phyloP scores from a whole-genome alignment of 768 basidiomycete species.

The Tephrocybe sp. region DNA sequence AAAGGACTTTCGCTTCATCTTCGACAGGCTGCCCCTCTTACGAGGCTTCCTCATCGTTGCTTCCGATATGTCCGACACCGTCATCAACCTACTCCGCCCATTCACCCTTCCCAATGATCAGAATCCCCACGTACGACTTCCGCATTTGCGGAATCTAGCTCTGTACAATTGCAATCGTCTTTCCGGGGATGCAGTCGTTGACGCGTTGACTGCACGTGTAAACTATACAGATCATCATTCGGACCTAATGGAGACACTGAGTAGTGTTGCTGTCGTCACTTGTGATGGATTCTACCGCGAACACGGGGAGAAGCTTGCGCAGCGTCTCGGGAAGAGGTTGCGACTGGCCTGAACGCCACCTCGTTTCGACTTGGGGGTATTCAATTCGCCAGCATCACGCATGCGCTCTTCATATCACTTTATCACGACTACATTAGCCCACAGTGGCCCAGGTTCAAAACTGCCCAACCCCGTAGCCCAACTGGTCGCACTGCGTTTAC shows the following conservation, averaged over 20 bases:
- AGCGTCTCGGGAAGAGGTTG: constrained; percentile 28
- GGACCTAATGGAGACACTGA: constrained; percentile 24
- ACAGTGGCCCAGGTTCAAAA: too few relatives aligned
- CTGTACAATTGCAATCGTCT: constrained; percentile 65
- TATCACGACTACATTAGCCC: too few relatives aligned
- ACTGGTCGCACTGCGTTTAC: too few relatives aligned
- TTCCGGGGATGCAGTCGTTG: constrained; percentile 56
- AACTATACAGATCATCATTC: constrained; percentile 32
- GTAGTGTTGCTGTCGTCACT: constrained; percentile 35
- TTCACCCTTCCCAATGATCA: constrained; percentile 15
- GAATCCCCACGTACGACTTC: constrained; percentile 46
- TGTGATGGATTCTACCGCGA: constrained; percentile 35
- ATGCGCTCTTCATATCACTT: too few relatives aligned
- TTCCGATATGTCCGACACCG: constrained; percentile 79
- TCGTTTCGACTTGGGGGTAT: too few relatives aligned
- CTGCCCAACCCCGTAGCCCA: too few relatives aligned
- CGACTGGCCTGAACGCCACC: constrained; percentile 8
- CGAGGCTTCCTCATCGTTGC: constrained; percentile 73
- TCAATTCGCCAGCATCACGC: too few relatives aligned
- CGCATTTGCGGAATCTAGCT: constrained; percentile 50
- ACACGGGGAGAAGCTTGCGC: constrained; percentile 29
- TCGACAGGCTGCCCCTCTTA: constrained; percentile 51
- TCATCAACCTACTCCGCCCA: constrained; percentile 60
- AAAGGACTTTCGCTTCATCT: constrained; percentile 74
- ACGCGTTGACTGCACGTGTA: constrained; percentile 49